Percentiles rank a stretch among this genome's conserved stretches.
These are phyloP conservation scores for Apiospora malaysiana DNA, from an alignment of 2,329 filamentous ascomycete species.

Conservation along the genomic window DNA sequence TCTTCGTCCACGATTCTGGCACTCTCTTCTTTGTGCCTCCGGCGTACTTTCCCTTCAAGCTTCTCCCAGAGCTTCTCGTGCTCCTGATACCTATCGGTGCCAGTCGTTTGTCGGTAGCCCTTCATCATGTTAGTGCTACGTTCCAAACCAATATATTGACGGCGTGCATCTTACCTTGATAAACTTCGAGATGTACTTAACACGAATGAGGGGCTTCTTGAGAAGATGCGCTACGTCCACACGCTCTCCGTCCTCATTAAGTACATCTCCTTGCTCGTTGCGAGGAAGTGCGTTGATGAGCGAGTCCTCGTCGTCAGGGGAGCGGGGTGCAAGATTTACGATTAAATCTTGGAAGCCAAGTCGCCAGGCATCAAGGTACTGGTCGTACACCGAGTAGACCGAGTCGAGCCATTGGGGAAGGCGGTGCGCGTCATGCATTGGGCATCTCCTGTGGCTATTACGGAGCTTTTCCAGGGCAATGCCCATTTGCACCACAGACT, in stretches of 20 bases:
- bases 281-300: conserved; percentile 63
- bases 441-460: conserved; percentile 79
- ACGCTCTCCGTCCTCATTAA: conserved; percentile 80
- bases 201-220: conserved; percentile 83
- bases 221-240: conserved; percentile 94
- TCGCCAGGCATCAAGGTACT: conserved; percentile 88
- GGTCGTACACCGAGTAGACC: conserved; percentile 78
- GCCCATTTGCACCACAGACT: conserved; percentile 94
- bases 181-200: conserved; percentile 87
- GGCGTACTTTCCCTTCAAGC: conserved; percentile 78
- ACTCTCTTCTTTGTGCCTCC: conserved; percentile 73
- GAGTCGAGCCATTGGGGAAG: conserved; percentile 83
- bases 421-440: conserved; percentile 71
- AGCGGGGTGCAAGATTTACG: conserved; percentile 83
- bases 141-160: background rate
- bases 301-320: conserved; percentile 64
- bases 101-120: conserved; percentile 62
- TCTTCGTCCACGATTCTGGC: conserved; percentile 84
- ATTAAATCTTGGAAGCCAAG: conserved; percentile 94
- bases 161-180: conserved; percentile 63
- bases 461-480: conserved; percentile 85
- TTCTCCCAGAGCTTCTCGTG: conserved; percentile 69
- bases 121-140: conserved; percentile 48
- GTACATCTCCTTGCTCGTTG: conserved; percentile 69
- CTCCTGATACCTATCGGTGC: conserved; percentile 59